A percentile compares a stretch with the other conserved stretches of the same genome.
Evolutionary conservation across 75 land plant species (phyloP).

Genomic region (Picea sitchensis): DNA sequence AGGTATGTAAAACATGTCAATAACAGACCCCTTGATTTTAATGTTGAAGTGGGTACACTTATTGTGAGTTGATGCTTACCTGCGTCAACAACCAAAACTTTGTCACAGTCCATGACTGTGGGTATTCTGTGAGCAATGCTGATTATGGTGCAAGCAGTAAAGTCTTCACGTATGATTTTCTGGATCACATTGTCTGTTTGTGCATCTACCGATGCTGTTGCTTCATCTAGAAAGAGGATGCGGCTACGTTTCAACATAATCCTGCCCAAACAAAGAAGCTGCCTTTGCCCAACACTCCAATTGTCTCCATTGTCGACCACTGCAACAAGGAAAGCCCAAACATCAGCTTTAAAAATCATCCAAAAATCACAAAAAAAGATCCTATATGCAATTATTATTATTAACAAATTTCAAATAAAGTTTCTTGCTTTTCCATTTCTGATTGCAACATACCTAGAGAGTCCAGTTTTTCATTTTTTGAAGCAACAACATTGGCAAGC

Average conservation of each 20-base stretch:
- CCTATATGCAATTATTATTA: not conserved
- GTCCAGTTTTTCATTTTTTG: conserved; percentile 68
- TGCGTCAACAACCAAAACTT: conserved; percentile 87
- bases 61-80: conserved; percentile 27
- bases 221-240: conserved; percentile 88
- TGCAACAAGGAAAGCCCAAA: conserved; percentile 12
- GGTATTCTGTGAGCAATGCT: conserved; percentile 97
- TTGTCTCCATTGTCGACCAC: conserved; percentile 91
- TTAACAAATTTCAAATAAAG: not conserved
- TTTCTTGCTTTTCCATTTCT: not conserved
- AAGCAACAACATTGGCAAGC: conserved; percentile 64
- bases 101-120: conserved; percentile 90
- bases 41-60: not conserved
- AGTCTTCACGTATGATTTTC: conserved; percentile 67
- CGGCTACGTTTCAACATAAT: conserved; percentile 76
- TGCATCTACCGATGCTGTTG: conserved; percentile 96
- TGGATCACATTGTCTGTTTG: conserved; percentile 89
- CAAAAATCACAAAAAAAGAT: not conserved
- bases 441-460: conserved; percentile 35
- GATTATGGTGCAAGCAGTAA: conserved; percentile 71
- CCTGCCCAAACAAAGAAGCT: conserved; percentile 85
- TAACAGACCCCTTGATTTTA: not conserved
- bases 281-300: conserved; percentile 98
- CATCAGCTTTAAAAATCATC: not conserved
- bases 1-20: not conserved